Conservation (phyloP, 2,329 filamentous ascomycete genomes). For the Talaromyces marneffei region DNA sequence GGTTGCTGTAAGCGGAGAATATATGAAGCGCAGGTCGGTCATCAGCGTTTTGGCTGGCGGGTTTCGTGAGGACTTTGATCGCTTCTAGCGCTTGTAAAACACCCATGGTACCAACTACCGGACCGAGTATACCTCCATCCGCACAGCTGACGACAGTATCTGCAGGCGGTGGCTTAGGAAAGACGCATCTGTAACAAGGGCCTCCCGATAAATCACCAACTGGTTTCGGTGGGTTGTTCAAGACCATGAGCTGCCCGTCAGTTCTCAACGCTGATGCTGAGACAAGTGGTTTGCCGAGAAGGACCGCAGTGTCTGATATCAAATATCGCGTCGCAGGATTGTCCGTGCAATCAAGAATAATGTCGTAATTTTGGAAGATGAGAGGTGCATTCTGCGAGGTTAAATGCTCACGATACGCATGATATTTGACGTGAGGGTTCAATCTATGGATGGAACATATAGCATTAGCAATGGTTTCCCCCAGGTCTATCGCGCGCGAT, state of each 20-base stretch:
- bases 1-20: slow-evolving; percentile 40
- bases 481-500: no score
- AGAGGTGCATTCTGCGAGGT: slow-evolving; percentile 61
- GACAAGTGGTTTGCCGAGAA: slow-evolving; percentile 71
- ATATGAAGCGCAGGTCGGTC: slow-evolving; percentile 29
- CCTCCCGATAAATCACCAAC: slow-evolving; percentile 57
- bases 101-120: slow-evolving; percentile 90
- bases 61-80: slow-evolving; percentile 67
- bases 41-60: slow-evolving; percentile 19
- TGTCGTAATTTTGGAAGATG: slow-evolving; percentile 66
- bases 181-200: slow-evolving; percentile 91
- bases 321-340: slow-evolving; percentile 87
- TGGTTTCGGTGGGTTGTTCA: slow-evolving; percentile 70
- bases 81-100: slow-evolving; percentile 85
- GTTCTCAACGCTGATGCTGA: slow-evolving; percentile 84
- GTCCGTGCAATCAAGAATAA: slow-evolving; percentile 93
- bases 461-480: not conserved
- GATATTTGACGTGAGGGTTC: slow-evolving; percentile 65
- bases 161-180: slow-evolving; percentile 77
- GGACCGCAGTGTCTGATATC: slow-evolving; percentile 81
- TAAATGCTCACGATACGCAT: slow-evolving; percentile 59
- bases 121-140: slow-evolving; percentile 86
- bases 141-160: slow-evolving; percentile 80
- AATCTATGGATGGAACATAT: slow-evolving; percentile 45
- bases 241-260: slow-evolving; percentile 81